Evolutionary conservation across 106 monocot species (phyloP), one percentile per base, ranked within the genome.

Genomic region (Dioscorea zingiberensis): DNA sequence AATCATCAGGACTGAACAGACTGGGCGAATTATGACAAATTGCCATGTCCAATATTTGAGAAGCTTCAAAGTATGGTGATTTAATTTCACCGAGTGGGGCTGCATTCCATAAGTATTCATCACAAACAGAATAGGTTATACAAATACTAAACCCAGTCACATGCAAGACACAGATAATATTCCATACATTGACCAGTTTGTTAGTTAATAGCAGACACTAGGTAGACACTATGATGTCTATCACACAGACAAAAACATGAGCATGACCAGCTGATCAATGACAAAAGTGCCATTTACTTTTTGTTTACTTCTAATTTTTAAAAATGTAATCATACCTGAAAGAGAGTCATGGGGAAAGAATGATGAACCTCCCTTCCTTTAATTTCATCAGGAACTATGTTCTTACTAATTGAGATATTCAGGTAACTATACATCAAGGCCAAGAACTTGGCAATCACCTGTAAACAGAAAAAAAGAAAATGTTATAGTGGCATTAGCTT

Each of bases 371-470:
- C 97, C 62, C 97, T 83, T 58, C 97, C 92, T 76, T 98, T 98
- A 69, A 98, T 85, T 71, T 81, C 92, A 82, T 92, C 97, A 59
- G 97, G 97, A 46, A 98, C 97, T 59, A 86, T 74, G 63, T 89
- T 86, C 71, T 89, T 89, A 58, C 97, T 98, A 9, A 98, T 63
- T 49, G 97, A 98, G 60, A 98, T 98, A 66, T 98, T 98, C 75
- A 98, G 75, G 56, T 98, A 98, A 77, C 97, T 98, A 64, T 98
- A 98, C 97, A 98, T 98, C 79, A 98, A 73, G 13, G 84, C 79
- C 97, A 98, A 84, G 73, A 98, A 98, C 63, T 98, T 98, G 15
- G 97, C 97, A 69, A 98, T 88, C 49, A 86, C 97, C 97, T 98
- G 78, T 72, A 69, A 27, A 66, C 53, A 68, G 13, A 23, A 75